Evolutionary conservation across 768 basidiomycete genomes (phyloP), one percentile per base, ranked within the genome.

Genomic region (Calvatia gigantea): DNA sequence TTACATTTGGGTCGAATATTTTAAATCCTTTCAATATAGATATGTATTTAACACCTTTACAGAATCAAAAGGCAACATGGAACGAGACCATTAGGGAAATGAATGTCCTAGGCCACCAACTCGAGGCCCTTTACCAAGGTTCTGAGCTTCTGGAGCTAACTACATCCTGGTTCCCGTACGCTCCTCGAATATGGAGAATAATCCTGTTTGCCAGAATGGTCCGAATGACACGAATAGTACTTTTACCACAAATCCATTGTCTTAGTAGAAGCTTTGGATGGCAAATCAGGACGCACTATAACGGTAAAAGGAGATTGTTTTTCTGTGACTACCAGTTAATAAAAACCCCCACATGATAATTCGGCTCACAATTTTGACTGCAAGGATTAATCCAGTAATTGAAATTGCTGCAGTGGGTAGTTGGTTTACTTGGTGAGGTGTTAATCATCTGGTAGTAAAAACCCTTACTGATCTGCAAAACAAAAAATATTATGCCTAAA

Each of bases 11-110:
- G n/a, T 39, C 46, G 45, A 48, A 59, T 48, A 57, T 51, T 61
- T 45, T 54, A 56, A 43, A 45, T 45, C 55, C 52, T 55, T 62
- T 60, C 48, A 45, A 57, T 48, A n/a, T n/a, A n/a, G 44, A 49
- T n/a, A n/a, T n/a, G n/a, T 52, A 56, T 59, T 38, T 37, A 48
- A 48, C 31, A 9, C 19, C 17, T 35, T 33, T 42, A 14, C 46
- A 48, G 46, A n/a, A 19, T n/a, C 9, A 19, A n/a, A 48, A 32
- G 27, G 31, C 46, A 48, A n/a, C n/a, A n/a, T n/a, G n/a, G n/a
- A n/a, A n/a, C n/a, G n/a, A n/a, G n/a, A n/a, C n/a, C n/a, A n/a
- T n/a, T n/a, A n/a, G n/a, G n/a, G n/a, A n/a, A n/a, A n/a, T n/a
- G n/a, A n/a, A n/a, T n/a, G n/a, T n/a, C n/a, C n/a, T n/a, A n/a